These are phyloP conservation scores for Suillus ampliporus DNA, from an alignment of 768 basidiomycete species.

Conservation along the genomic window DNA sequence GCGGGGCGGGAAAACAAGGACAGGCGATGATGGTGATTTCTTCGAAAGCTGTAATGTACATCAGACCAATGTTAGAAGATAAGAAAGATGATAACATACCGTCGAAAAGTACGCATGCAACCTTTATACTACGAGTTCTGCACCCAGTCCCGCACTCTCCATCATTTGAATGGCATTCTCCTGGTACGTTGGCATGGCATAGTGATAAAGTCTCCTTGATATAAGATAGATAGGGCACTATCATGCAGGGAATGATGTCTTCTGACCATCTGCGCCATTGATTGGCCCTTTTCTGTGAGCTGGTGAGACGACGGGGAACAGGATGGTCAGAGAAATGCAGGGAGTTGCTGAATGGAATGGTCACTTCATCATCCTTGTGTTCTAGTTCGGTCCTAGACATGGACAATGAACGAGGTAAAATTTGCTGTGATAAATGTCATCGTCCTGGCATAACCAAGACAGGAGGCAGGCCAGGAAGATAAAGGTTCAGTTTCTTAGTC, in stretches of 20 bases:
- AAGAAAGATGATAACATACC: constrained; percentile 9
- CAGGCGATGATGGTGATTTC: constrained; percentile 8
- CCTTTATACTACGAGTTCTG: constrained; percentile 3
- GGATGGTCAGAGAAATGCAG: neutral
- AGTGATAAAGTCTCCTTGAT: constrained; percentile 1
- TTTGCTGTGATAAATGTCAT: constrained; percentile 5
- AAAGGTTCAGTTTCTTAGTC: neutral
- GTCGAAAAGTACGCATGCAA: constrained; percentile 7
- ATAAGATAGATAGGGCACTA: constrained; percentile 9
- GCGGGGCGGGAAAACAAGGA: constrained; percentile 15
- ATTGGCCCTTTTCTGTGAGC: constrained; percentile 9
- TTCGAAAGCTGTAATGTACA: constrained; percentile 11
- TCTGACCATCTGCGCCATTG: constrained; percentile 4
- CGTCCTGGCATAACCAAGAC: constrained; percentile 8
- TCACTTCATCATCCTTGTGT: neutral
- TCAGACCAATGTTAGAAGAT: neutral
- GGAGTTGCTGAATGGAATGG: neutral
- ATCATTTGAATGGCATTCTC: neutral
- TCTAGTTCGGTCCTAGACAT: neutral
- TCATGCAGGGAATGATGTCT: neutral
- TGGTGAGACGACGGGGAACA: no score
- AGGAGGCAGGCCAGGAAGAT: constrained; percentile 5
- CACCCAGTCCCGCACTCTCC: neutral
- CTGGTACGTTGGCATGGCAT: neutral
- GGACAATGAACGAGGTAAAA: neutral